Conservation (phyloP, 2,329 filamentous ascomycete genomes). For the Fusarium illudens region DNA sequence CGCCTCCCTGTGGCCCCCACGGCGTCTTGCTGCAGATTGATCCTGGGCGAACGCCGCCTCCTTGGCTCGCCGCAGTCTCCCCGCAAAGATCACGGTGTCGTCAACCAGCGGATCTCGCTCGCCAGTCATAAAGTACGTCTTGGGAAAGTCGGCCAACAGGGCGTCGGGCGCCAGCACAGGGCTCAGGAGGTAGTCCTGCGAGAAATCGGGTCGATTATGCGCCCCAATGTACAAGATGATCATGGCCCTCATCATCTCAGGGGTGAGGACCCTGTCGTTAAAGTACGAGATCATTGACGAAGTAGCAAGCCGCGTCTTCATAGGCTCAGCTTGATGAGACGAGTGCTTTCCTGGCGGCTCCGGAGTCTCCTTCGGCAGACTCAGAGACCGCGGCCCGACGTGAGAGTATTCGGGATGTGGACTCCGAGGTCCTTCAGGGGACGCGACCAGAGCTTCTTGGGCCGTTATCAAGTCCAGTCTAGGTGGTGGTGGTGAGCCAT, state of each 20-base stretch:
- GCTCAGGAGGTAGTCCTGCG: slow-evolving; percentile 87
- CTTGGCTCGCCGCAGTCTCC: slow-evolving; percentile 83
- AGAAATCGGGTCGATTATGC: slow-evolving; percentile 91
- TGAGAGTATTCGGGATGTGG: slow-evolving; percentile 63
- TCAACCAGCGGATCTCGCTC: slow-evolving; percentile 96
- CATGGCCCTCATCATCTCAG: slow-evolving; percentile 99
- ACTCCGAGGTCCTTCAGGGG: slow-evolving; percentile 35
- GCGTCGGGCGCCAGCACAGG: slow-evolving; percentile 89
- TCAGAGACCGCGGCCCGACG: slow-evolving; percentile 50
- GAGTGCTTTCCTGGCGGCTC: slow-evolving; percentile 39
- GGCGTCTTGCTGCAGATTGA: slow-evolving; percentile 10
- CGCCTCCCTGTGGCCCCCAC: slow-evolving; percentile 32
- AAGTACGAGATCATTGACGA: slow-evolving; percentile 99
- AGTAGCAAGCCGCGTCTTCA: slow-evolving; percentile 89
- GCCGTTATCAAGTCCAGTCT: slow-evolving; percentile 7
- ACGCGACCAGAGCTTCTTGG: slow-evolving; percentile 11
- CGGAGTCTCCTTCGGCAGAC: slow-evolving; percentile 24
- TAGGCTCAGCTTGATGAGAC: slow-evolving; percentile 64
- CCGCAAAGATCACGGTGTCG: slow-evolving; percentile 96
- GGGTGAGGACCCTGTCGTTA: slow-evolving; percentile 91
- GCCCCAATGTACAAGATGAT: slow-evolving; percentile 97
- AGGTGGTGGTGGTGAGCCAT: slow-evolving; percentile 40
- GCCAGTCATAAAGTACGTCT: slow-evolving; percentile 92
- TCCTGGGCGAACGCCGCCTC: slow-evolving; percentile 52
- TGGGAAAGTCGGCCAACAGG: slow-evolving; percentile 86